Percentiles rank a stretch among this genome's conserved stretches.
Evolutionary conservation across 1,139 yeast genomes (phyloP).

Genomic region (Yamadazyma blattariae): DNA sequence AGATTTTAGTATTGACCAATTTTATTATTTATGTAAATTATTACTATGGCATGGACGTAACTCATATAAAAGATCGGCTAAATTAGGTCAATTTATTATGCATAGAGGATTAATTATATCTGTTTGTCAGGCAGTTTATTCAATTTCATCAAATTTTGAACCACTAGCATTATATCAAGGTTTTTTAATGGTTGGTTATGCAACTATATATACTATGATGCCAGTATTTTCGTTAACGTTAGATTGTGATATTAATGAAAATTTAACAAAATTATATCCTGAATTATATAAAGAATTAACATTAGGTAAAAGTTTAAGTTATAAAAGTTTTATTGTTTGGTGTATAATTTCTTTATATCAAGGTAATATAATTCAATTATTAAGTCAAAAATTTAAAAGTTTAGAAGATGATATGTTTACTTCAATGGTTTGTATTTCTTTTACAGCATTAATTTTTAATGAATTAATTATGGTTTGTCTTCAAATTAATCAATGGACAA

Average conservation of each 20-base stretch:
- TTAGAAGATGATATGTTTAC: constrained; percentile 53
- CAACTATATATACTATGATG: constrained; percentile 96
- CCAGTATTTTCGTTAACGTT: constrained; percentile 93
- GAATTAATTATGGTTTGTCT: constrained; percentile 93
- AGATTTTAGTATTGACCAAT: constrained; percentile 91
- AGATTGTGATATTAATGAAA: constrained; percentile 90
- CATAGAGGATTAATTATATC: constrained; percentile 94
- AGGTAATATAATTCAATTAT: constrained; percentile 76
- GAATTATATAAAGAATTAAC: constrained; percentile 92
- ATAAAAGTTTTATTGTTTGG: constrained; percentile 89
- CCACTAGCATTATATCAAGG: constrained; percentile 95
- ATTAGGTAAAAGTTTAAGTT: constrained; percentile 81
- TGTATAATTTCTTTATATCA: constrained; percentile 83
- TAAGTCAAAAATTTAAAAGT: constrained; percentile 75
- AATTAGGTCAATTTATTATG: constrained; percentile 90
- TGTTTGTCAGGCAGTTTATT: constrained; percentile 94
- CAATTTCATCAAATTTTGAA: constrained; percentile 81
- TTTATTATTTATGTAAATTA: constrained; percentile 82
- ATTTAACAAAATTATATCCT: constrained; percentile 85
- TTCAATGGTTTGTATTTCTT: constrained; percentile 82
- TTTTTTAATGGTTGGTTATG: constrained; percentile 97
- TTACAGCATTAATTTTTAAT: constrained; percentile 74
- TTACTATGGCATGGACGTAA: constrained; percentile 98
- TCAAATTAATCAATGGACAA: constrained; percentile 89
- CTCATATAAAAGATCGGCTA: constrained; percentile 92